Percentiles rank a stretch among this genome's conserved stretches.
Evolutionary conservation across 257 asterid species (phyloP).

Genomic region (Nicotiana noctiflora): DNA sequence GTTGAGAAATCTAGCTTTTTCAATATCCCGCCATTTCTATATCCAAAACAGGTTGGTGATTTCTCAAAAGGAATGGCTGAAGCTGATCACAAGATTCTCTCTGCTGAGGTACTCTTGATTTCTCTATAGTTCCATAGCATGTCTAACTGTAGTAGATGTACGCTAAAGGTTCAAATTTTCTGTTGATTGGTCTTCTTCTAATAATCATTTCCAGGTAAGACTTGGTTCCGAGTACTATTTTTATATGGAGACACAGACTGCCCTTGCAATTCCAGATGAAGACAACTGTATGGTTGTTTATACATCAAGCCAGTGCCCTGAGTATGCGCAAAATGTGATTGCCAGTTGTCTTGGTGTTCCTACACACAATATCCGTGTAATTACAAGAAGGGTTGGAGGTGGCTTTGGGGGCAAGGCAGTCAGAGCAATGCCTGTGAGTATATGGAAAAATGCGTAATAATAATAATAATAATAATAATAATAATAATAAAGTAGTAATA

Average conservation of each 20-base stretch:
- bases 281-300: constrained; percentile 76
- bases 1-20: too few relatives aligned
- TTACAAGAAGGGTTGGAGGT: constrained; percentile 74
- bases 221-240: constrained; percentile 63
- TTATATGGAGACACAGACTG: constrained; percentile 34
- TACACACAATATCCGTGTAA: constrained; percentile 54
- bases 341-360: constrained; percentile 73
- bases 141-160: background rate
- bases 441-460: background rate
- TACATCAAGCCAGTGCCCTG: constrained; percentile 59
- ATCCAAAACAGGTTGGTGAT: too few relatives aligned
- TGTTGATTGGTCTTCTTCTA: background rate
- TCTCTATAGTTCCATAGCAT: background rate
- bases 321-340: constrained; percentile 38
- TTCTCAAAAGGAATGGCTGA: too few relatives aligned
- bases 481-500: too few relatives aligned
- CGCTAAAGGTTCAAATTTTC: background rate
- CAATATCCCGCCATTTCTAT: too few relatives aligned
- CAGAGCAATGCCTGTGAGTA: constrained; percentile 51
- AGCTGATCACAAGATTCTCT: constrained; percentile 44
- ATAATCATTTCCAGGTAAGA: constrained; percentile 34
- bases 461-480: too few relatives aligned
- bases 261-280: constrained; percentile 76
- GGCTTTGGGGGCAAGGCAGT: constrained; percentile 75
- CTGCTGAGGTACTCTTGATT: constrained; percentile 42